Conservation (phyloP, 2,329 filamentous ascomycete species). For the Pyrenophora teres region DNA sequence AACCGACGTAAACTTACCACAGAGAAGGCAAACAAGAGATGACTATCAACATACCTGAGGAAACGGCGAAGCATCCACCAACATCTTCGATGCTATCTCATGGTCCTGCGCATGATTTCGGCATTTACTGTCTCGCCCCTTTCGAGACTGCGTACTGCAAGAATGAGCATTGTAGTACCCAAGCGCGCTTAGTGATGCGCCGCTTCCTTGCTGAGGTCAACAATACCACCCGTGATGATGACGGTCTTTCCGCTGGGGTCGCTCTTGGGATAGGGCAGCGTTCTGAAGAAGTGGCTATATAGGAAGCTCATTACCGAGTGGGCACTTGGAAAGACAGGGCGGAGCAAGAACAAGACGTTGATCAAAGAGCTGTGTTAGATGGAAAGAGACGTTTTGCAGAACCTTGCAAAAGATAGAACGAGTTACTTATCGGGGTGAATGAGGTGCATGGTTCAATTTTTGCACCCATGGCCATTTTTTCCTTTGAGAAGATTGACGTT, state of each 20-base stretch:
- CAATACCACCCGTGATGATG: slow-evolving; percentile 49
- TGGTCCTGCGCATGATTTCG: slow-evolving; percentile 21
- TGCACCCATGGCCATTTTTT: too few relatives aligned
- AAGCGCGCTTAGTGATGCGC: slow-evolving; percentile 34
- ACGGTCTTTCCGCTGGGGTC: slow-evolving; percentile 42
- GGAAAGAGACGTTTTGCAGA: background rate
- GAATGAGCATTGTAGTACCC: slow-evolving; percentile 32
- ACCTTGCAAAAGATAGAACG: background rate
- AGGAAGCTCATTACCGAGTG: slow-evolving; percentile 35
- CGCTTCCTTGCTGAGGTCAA: slow-evolving; percentile 41
- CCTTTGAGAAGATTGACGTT: too few relatives aligned
- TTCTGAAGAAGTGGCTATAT: slow-evolving; percentile 48
- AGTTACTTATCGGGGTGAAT: too few relatives aligned
- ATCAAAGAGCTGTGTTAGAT: background rate
- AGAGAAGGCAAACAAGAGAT: too few relatives aligned
- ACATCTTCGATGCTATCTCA: too few relatives aligned
- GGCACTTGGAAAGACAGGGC: background rate
- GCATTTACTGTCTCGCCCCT: slow-evolving; percentile 38
- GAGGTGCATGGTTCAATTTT: too few relatives aligned
- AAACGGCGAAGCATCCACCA: too few relatives aligned
- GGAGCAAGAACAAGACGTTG: background rate
- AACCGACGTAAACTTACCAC: too few relatives aligned
- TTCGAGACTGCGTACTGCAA: slow-evolving; percentile 34
- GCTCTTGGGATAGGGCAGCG: slow-evolving; percentile 21
- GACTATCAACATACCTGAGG: too few relatives aligned